Base-by-base conservation (phyloP, 768 basidiomycete species). In the Tremella yokohamensis region DNA sequence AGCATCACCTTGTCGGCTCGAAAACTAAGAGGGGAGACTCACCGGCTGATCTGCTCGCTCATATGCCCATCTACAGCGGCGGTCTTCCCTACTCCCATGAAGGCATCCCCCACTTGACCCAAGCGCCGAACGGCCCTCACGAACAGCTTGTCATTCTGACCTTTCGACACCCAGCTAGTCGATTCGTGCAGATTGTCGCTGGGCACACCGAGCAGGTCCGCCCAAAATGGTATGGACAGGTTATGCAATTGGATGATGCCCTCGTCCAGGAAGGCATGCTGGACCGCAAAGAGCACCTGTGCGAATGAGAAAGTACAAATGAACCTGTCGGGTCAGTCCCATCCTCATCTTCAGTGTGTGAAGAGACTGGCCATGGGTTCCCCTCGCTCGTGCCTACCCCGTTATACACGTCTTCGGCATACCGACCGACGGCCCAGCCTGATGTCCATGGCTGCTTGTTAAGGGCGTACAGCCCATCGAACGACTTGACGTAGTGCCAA, bases 351-450 rank as follows among this genome's bases (percentile, higher is more conserved):
- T 38, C 19, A 19, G 37, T 20, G 25, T 50, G 7, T 25, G 40
- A 39, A 56, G 12, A 44, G 38, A 55, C 70, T 51, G 29, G 77
- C 77, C 77, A 78, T 3, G 77, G 76, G 57, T 77, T 74, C 2
- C 66, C 77, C 12, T 49, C 47, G 39, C 73, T 71, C 9, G 45
- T 63, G 8, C 71, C 68, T 2, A 69, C 65, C 19, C 77, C 77
- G 56, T 78, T 65, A 52, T 78, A 78, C 12, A 77, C 59, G 54
- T 78, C 77, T 59, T 77, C 76, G 11, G 50, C 49, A 24, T 66
- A 77, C 45, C 75, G 18, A 34, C 68, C 65, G 52, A 78, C 49
- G 22, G 66, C 52, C 74, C 75, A 63, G 42, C 76, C 63, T 29
- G 72, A 52, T 22, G 61, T 60, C 70, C 70, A 64, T 34, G 52